Evolutionary conservation across 139 green algal species (phyloP), one percentile per base, ranked within the genome.

Genomic region (Mesotaenium endlicherianum): DNA sequence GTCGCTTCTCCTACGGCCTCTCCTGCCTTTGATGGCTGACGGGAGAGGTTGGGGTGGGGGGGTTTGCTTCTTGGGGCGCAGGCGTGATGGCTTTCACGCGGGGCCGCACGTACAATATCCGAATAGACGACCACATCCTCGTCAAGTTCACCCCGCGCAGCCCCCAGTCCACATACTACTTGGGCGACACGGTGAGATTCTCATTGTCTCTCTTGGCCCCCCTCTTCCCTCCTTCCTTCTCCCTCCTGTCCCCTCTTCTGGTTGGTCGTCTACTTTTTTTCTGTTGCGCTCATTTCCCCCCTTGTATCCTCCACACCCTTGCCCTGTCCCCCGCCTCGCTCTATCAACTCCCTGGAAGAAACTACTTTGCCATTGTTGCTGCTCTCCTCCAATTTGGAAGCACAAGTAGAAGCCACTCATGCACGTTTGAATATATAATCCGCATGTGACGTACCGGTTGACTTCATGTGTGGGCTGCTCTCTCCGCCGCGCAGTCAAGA

Each of bases 41-140:
- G 69, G 69, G 20, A 64, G 26, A 64, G 20, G 53, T 34, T 64
- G 53, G 26, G 20, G 20, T 34, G 20, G 53, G 53, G 26, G 53
- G 53, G 53, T 34, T 72, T 72, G 5, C 36, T 72, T 72, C 36
- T 8, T 36, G 11, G 11, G 20, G 11, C 17, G 8, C 60, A 40
- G 60, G 36, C 20, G 6, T 6, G 17, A 72, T 40, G 8, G 11
- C 8, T 8, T 6, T 76, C 6, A 74, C 57, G 49, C 2, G 79
- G 34, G 79, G 79, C 4, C 68, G 79, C 4, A 86, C 80, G 11
- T 87, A 87, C 59, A 87, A 87, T 44, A 86, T 87, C 41, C 55
- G 81, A 38, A 87, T 87, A 42, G 55, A 82, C 47, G 81, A 87
- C 75, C 74, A 87, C 20, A 45, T 85, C 16, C 45, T 87, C 38